Base-by-base conservation (phyloP, 179 eudicot species). In the Vitellaria paradoxa region DNA sequence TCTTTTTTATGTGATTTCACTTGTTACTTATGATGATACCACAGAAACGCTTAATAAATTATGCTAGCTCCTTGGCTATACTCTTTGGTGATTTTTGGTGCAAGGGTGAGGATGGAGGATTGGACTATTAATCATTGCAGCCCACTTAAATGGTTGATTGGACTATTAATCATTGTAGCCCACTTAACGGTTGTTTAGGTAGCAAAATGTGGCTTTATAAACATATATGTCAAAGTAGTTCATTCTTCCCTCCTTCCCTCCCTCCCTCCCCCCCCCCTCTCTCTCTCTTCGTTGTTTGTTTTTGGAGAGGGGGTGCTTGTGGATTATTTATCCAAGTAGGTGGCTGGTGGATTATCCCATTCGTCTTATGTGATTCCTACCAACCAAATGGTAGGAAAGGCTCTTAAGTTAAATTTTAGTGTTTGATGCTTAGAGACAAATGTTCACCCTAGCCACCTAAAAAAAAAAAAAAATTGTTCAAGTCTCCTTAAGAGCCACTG, bases 281-380 rank as follows among this genome's bases (percentile, higher is more conserved):
- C n/a, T 52, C 14, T 52, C 56, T 52, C 12, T 52, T 52, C 12
- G 2, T 52, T 63, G 30, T 70, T 37, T 40, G 21, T 53, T 70
- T 40, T 70, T 49, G 24, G n/a, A n/a, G n/a, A n/a, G n/a, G n/a
- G n/a, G n/a, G n/a, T n/a, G n/a, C n/a, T n/a, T 8, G 42, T 26
- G 13, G 15, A 37, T 5, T 46, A 23, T 23, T 10, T 70, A 57
- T 52, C 11, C 15, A 14, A 30, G 52, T 65, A 30, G 53, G 21
- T 66, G 26, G 21, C 37, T 75, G 68, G 42, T 26, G 78, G 30
- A 50, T 66, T n/a, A 66, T n/a, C n/a, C 20, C 23, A 63, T 30
- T 9, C 21, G 30, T 21, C 18, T 1, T 57, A 23, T 21, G 11
- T 45, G 69, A 30, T 30, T 0, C 37, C 37, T 30, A 10, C 50